Percentiles rank a stretch among this genome's conserved stretches.
Evolutionary conservation across 345 rosid genomes (phyloP).

Genomic region (Populus nigra): DNA sequence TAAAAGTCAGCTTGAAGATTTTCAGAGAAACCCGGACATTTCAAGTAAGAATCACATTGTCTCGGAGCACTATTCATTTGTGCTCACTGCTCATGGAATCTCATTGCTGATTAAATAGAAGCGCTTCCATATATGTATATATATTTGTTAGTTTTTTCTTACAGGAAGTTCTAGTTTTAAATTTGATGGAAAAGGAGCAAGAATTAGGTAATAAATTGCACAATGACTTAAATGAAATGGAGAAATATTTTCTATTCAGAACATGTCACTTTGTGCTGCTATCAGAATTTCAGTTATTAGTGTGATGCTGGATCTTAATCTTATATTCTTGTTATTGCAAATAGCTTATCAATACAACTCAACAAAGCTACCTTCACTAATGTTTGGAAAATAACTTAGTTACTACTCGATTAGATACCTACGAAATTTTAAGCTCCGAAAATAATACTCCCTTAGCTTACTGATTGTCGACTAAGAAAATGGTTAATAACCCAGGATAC

Average conservation of each 20-base stretch:
- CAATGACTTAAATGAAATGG: too few species aligned
- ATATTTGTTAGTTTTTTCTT: not conserved
- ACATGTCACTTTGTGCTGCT: too few species aligned
- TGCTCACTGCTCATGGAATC: not conserved
- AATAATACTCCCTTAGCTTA: too few species aligned
- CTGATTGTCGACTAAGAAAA: too few species aligned
- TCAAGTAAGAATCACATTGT: constrained; percentile 51
- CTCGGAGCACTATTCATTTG: not conserved
- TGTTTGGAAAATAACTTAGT: too few species aligned
- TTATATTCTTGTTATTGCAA: not conserved
- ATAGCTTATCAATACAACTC: not conserved
- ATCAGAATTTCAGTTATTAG: too few species aligned
- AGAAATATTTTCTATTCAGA: too few species aligned
- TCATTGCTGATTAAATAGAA: not conserved
- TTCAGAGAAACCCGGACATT: constrained; percentile 53
- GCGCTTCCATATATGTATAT: not conserved
- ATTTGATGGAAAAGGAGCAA: not conserved
- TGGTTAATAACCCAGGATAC: not conserved
- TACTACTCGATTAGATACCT: too few species aligned
- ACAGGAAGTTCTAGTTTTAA: not conserved
- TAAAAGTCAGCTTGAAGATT: constrained; percentile 55
- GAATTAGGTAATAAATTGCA: not conserved
- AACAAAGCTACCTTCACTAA: not conserved
- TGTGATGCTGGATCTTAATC: not conserved
- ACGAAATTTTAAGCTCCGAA: too few species aligned